phyloP scores from a whole-genome alignment of 306 rosid species.

The Myrica gale region DNA sequence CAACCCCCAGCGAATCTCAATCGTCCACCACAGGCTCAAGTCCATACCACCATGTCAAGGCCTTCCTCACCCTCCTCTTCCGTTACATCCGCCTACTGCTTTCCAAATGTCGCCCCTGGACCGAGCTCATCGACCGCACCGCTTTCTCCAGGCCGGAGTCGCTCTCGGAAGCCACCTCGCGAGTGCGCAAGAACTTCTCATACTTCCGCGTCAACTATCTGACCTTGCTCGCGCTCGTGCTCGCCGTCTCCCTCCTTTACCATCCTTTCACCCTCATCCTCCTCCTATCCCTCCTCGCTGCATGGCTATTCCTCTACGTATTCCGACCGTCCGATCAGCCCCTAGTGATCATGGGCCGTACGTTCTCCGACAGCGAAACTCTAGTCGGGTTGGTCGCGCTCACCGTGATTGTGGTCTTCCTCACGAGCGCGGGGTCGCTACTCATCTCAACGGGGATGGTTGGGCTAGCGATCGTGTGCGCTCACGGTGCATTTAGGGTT shows the following conservation, averaged over 20 bases:
- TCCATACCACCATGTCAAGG: not conserved
- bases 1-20: slow-evolving; percentile 25
- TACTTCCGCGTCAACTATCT: slow-evolving; percentile 50
- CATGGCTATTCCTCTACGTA: slow-evolving; percentile 42
- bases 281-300: slow-evolving; percentile 30
- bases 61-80: slow-evolving; percentile 37
- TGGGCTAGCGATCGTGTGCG: slow-evolving; percentile 29
- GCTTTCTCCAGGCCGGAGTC: slow-evolving; percentile 39
- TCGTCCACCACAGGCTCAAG: slow-evolving; percentile 11
- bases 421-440: slow-evolving; percentile 38
- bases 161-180: slow-evolving; percentile 40
- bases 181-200: slow-evolving; percentile 41
- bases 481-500: slow-evolving; percentile 41
- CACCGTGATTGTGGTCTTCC: slow-evolving; percentile 32
- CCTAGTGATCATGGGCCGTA: slow-evolving; percentile 28
- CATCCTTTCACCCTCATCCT: slow-evolving; percentile 42
- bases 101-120: slow-evolving; percentile 43
- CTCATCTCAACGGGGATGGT: slow-evolving; percentile 33
- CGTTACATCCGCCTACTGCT: slow-evolving; percentile 23
- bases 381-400: slow-evolving; percentile 23
- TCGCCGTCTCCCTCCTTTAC: slow-evolving; percentile 39
- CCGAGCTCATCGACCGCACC: slow-evolving; percentile 39
- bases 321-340: slow-evolving; percentile 42
- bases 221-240: slow-evolving; percentile 27
- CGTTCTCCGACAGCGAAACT: slow-evolving; percentile 24